Conservation (phyloP, 257 asterid species). For the Nicotiana benthamiana region DNA sequence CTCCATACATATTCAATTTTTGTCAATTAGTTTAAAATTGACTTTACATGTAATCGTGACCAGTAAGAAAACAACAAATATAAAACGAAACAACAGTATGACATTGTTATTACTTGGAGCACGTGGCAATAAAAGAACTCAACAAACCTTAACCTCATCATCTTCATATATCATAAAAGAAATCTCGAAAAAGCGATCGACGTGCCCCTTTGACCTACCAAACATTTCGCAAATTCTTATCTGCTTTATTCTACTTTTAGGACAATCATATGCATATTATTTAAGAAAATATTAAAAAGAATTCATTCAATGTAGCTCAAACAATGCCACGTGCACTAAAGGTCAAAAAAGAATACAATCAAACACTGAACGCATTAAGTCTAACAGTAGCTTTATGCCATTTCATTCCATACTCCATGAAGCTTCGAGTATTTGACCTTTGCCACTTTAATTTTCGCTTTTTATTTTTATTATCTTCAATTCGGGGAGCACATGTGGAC, state of each 20-base stretch:
- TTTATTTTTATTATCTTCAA: neutral
- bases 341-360: neutral
- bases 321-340: conserved; percentile 24
- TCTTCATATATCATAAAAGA: neutral
- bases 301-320: neutral
- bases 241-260: neutral
- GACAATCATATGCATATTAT: neutral
- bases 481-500: neutral
- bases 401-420: neutral
- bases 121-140: conserved; percentile 4
- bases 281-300: no score
- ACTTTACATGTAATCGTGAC: neutral
- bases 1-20: no score
- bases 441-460: neutral
- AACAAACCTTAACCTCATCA: conserved; percentile 14
- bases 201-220: conserved; percentile 33
- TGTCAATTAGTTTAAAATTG: no score
- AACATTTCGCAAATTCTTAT: conserved; percentile 15
- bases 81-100: neutral
- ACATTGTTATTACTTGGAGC: neutral
- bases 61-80: neutral
- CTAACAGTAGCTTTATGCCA: neutral
- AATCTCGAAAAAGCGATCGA: conserved; percentile 1
- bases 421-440: neutral
- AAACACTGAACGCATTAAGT: neutral